phyloP scores from a whole-genome alignment of 495 filamentous ascomycete genomes.

The Entonaema liquescens region DNA sequence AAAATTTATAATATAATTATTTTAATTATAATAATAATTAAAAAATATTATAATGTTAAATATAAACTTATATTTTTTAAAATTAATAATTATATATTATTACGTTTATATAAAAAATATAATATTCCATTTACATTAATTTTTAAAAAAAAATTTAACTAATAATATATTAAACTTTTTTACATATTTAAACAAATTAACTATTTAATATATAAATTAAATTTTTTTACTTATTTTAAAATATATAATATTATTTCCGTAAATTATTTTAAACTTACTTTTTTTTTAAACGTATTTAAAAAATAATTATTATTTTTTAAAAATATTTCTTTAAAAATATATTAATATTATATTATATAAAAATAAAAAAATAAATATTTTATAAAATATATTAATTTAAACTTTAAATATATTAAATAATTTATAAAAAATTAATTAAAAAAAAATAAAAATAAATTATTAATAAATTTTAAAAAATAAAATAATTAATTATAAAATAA shows the following conservation, averaged over 20 bases:
- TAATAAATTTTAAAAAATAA: conserved; percentile 1
- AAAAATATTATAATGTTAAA: neutral
- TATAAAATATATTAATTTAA: neutral
- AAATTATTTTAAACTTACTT: neutral
- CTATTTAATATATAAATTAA: neutral
- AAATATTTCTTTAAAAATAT: neutral
- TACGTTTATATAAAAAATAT: no score
- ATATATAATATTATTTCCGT: neutral
- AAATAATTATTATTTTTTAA: conserved; percentile 1
- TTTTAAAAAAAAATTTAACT: no score
- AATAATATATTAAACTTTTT: no score
- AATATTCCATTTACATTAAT: no score
- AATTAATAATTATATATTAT: neutral
- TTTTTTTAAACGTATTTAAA: no score
- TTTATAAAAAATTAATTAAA: neutral
- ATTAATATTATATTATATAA: neutral
- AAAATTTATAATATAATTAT: no score
- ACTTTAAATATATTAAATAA: neutral
- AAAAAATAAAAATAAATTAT: neutral
- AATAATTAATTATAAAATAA: no score
- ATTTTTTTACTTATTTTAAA: neutral
- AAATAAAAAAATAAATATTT: conserved; percentile 3
- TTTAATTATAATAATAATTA: no score
- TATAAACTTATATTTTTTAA: conserved; percentile 4
- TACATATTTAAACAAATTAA: no score